Evolutionary conservation across 176 grass and related monocot genomes (phyloP).

Genomic region (Oryza australiensis): DNA sequence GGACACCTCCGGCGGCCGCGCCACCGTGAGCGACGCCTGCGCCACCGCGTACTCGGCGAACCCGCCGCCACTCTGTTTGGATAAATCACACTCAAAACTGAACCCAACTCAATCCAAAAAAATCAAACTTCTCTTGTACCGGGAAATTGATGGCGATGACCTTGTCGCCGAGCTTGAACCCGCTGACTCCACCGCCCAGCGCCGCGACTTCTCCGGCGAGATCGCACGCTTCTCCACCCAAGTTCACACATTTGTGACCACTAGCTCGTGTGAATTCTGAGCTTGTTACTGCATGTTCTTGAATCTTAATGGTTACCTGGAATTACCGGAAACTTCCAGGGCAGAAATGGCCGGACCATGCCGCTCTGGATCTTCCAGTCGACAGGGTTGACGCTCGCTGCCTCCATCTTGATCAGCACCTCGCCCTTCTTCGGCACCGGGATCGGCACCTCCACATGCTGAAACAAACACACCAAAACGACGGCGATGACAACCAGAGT

Average conservation of each 20-base stretch:
- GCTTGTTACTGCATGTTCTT: too few species aligned
- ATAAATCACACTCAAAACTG: too few species aligned
- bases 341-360: conserved; percentile 55
- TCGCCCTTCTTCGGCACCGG: conserved; percentile 51
- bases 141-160: conserved; percentile 61
- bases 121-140: conserved; percentile 1
- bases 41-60: conserved; percentile 66
- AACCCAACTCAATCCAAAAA: too few species aligned
- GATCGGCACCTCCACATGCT: conserved; percentile 61
- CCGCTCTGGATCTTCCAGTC: conserved; percentile 81
- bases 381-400: conserved; percentile 56
- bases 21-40: conserved; percentile 38
- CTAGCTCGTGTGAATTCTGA: too few species aligned
- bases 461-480: not conserved
- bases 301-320: conserved; percentile 43
- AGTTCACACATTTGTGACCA: not conserved
- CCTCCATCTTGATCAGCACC: conserved; percentile 57
- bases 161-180: conserved; percentile 76
- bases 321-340: conserved; percentile 51
- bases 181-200: conserved; percentile 57
- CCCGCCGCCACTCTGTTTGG: conserved; percentile 28
- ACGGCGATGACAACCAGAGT: too few species aligned
- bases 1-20: conserved; percentile 57
- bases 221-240: conserved; percentile 55
- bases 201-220: conserved; percentile 64